These are phyloP conservation scores for Arthrinium phaeospermum DNA, from an alignment of 2,329 filamentous ascomycete species.

Conservation along the genomic window DNA sequence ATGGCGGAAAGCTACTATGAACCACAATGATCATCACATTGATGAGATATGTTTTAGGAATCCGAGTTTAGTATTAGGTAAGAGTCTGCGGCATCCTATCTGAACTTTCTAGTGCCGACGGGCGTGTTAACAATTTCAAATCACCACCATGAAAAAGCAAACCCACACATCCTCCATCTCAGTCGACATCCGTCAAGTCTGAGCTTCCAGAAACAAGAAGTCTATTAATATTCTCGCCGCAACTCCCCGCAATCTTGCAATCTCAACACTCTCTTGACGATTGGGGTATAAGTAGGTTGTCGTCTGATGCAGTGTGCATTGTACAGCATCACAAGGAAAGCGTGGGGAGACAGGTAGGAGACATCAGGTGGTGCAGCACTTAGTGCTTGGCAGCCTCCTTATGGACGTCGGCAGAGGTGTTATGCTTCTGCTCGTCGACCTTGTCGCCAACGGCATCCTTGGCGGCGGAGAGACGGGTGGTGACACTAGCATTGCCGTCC, in stretches of 20 bases:
- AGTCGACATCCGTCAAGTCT: background rate
- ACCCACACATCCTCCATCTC: background rate
- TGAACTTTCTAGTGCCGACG: background rate
- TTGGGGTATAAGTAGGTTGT: background rate
- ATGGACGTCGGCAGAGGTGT: constrained; percentile 41
- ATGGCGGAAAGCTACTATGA: no score
- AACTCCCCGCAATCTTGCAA: background rate
- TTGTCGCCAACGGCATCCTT: constrained; percentile 57
- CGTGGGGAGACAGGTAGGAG: no score
- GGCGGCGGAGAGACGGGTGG: constrained; percentile 57
- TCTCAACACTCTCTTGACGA: background rate
- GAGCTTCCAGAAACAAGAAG: background rate
- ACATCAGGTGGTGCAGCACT: background rate
- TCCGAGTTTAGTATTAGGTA: background rate
- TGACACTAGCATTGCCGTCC: constrained; percentile 57
- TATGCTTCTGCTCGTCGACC: constrained; percentile 46
- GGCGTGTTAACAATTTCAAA: constrained; percentile 9
- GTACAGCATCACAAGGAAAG: background rate
- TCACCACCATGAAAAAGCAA: background rate
- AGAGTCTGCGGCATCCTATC: constrained; percentile 1
- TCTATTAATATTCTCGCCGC: background rate
- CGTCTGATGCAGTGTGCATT: background rate
- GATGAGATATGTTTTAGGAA: background rate
- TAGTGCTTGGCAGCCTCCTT: constrained; percentile 45
- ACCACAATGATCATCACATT: background rate